Base-by-base conservation (phyloP, 2,329 filamentous ascomycete species). In the Talaromyces sp. region DNA sequence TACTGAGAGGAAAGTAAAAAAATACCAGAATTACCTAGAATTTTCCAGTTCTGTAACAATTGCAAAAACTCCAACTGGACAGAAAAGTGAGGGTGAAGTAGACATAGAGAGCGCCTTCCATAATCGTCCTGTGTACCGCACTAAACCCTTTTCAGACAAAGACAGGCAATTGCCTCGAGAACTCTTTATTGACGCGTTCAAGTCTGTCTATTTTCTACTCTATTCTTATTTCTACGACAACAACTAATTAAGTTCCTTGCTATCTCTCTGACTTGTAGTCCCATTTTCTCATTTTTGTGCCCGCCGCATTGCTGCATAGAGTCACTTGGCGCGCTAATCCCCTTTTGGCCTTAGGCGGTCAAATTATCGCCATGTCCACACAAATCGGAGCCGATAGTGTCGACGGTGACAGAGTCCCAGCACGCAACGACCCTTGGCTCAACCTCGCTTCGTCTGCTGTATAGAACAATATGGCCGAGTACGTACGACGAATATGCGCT, bases 401-500 rank as follows among this genome's bases (percentile, higher is more conserved):
- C 53, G 30, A 60, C 56, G 61, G 56, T 61, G 55, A 63, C 61
- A 51, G 53, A 60, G 58, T 59, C 63, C 47, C 51, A 63, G 56
- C 63, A 64, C 51, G 28, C 55, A 53, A 60, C 55, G 31, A 59
- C 56, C 58, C 47, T 56, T 57, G 8, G 64, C 65, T 64, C 64
- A 59, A 65, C 61, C 31, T 63, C 64, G 63, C 65, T 63, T 59
- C 62, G 61, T 61, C 65, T 63, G 62, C 64, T 66, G 60, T 62
- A 70, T 67, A 23, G 23, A 23, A 56, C 65, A 72, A 67, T 62
- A 76, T 76, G 67, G 68, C 70, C 61, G 70, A 72, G 71, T 73
- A 68, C 62, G 70, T 67, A 16, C 31, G 2, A 44, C 56, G 6
- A 47, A 27, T 12, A 10, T 27, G 44, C 44, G 44, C 9, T 14